phyloP scores from a whole-genome alignment of 2,329 filamentous ascomycete genomes.

The Colletotrichum sp. region DNA sequence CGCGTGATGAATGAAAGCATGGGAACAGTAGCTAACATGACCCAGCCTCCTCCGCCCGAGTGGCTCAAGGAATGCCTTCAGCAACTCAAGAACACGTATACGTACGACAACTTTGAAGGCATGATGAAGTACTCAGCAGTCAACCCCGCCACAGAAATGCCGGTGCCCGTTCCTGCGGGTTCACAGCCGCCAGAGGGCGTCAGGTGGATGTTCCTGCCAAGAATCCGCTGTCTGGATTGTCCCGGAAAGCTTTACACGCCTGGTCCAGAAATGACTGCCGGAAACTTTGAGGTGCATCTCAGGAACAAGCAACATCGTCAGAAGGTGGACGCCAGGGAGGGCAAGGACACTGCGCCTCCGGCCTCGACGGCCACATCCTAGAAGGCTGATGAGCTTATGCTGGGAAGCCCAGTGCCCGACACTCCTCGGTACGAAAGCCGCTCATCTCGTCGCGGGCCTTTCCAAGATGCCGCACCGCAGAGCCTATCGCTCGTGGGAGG shows the following conservation, averaged over 20 bases:
- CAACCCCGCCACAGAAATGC: conserved; percentile 71
- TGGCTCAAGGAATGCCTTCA: conserved; percentile 83
- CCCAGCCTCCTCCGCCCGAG: conserved; percentile 79
- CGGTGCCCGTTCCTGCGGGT: conserved; percentile 56
- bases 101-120: conserved; percentile 84
- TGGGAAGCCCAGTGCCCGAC: not conserved
- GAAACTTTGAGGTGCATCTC: conserved; percentile 92
- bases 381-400: not conserved
- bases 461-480: not conserved
- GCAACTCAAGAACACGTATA: conserved; percentile 73
- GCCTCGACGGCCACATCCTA: not conserved
- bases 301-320: conserved; percentile 83
- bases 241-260: conserved; percentile 94
- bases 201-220: conserved; percentile 83
- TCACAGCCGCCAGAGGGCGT: conserved; percentile 65
- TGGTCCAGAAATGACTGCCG: conserved; percentile 81
- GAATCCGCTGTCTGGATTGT: conserved; percentile 92
- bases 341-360: conserved; percentile 24
- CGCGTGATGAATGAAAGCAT: not conserved
- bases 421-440: not conserved
- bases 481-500: not conserved
- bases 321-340: conserved; percentile 54
- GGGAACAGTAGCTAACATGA: not conserved
- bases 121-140: conserved; percentile 90
- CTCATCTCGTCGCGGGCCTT: not conserved